Evolutionary conservation across 129 eudicot genomes (phyloP), one percentile per base, ranked within the genome.

Genomic region (Lactuca sativa): DNA sequence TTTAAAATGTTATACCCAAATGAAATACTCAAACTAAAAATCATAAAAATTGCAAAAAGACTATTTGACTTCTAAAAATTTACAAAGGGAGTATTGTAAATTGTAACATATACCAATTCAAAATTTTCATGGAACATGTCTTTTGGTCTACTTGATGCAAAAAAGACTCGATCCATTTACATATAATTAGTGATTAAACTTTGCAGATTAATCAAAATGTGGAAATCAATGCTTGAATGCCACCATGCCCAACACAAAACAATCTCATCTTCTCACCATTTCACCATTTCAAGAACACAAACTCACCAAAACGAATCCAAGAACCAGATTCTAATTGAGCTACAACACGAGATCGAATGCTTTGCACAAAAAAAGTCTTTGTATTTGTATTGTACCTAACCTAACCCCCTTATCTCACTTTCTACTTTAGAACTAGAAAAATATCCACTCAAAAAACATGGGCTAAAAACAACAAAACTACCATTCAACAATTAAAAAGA

Each of bases 161-260:
- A 69, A 54, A 16, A n/a, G n/a, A n/a, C 3, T 9, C 4, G 36
- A 34, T 36, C 32, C n/a, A n/a, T n/a, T n/a, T n/a, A n/a, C n/a
- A 25, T 49, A 25, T 61, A 71, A 31, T 7, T 12, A 15, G 12
- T 44, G 60, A n/a, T 16, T 58, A 48, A 59, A 61, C 4, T 14
- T 9, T 82, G 91, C 91, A 92, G 98, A 67, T 78, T 89, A 49
- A 81, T 82, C 64, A 73, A 85, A 58, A 92, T 92, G 98, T 92
- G 98, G 98, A 89, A 89, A 61, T 78, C 89, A 6, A 92, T 92
- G 96, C 89, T 89, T 6, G 95, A 89, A 68, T 89, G 96, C 77
- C 96, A 92, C 72, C 96, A 84, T 25, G 71, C 90, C 2, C 98
- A 92, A 67, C 82, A 88, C 82, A 82, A 82, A 75, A 83, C 88